phyloP scores from a whole-genome alignment of 371 early-diverging fungal genomes.

The Synchytrium microbalum region DNA sequence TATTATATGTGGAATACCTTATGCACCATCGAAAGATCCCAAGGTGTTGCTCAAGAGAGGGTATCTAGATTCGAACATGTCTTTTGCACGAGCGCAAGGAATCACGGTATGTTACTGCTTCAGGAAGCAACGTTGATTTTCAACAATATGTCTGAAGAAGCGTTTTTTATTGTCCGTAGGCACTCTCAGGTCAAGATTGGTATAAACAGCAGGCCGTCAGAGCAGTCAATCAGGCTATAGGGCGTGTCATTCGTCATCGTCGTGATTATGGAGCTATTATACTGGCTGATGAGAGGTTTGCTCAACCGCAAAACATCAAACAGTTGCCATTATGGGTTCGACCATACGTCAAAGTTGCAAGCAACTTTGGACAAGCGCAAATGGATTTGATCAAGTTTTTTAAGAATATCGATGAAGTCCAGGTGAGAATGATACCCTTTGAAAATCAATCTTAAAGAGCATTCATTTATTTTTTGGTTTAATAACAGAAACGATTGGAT shows the following conservation, averaged over 20 bases:
- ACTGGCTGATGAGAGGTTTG: conserved; percentile 40
- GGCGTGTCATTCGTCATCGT: conserved; percentile 85
- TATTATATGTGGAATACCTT: conserved; percentile 88
- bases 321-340: conserved; percentile 23
- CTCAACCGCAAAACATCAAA: conserved; percentile 1
- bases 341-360: conserved; percentile 9
- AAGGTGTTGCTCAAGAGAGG: conserved; percentile 56
- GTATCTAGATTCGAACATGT: conserved; percentile 40
- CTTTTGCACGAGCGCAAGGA: conserved; percentile 9
- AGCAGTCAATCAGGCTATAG: conserved; percentile 93
- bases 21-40: conserved; percentile 16
- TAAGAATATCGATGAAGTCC: neutral
- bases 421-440: neutral
- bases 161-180: neutral
- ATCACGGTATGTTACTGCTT: conserved; percentile 1
- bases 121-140: neutral
- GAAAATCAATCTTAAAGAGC: neutral
- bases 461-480: too few relatives aligned
- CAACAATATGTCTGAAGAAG: neutral
- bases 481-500: too few relatives aligned
- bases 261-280: conserved; percentile 58
- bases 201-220: conserved; percentile 82
- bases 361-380: neutral
- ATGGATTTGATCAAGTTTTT: conserved; percentile 1
- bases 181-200: conserved; percentile 57